Evolutionary conservation across 2,329 filamentous ascomycete species (phyloP).

Genomic region (Phyllosticta citriasiana): DNA sequence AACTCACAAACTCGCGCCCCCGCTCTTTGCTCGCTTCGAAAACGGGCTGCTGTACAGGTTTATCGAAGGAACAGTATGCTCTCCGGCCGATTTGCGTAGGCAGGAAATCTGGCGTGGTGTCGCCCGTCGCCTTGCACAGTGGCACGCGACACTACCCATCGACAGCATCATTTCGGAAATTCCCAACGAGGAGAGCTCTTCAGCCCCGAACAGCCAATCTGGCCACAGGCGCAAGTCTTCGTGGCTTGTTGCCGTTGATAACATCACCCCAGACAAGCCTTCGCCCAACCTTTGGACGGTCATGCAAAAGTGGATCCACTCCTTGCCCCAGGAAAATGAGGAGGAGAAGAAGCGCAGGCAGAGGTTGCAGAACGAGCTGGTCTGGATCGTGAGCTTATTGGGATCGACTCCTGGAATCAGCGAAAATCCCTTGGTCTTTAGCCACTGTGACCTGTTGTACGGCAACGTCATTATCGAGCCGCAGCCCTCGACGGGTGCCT

Average conservation of each 20-base stretch:
- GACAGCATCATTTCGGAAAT: conserved; percentile 35
- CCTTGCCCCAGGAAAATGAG: conserved; percentile 64
- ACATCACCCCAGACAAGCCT: conserved; percentile 53
- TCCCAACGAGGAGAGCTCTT: conserved; percentile 15
- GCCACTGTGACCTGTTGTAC: conserved; percentile 90
- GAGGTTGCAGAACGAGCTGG: conserved; percentile 63
- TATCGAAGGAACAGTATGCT: conserved; percentile 70
- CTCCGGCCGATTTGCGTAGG: conserved; percentile 67
- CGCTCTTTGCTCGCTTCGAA: conserved; percentile 81
- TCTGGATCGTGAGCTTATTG: conserved; percentile 57
- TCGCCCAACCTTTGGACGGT: conserved; percentile 90
- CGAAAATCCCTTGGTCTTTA: conserved; percentile 71
- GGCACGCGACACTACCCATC: conserved; percentile 68
- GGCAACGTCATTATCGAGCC: conserved; percentile 88
- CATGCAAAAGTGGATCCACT: conserved; percentile 90
- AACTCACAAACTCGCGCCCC: conserved; percentile 70
- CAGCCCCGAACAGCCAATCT: conserved; percentile 17
- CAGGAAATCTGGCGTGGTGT: conserved; percentile 72
- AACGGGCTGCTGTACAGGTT: conserved; percentile 95
- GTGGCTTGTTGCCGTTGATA: conserved; percentile 23
- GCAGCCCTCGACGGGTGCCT: conserved; percentile 23
- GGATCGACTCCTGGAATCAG: conserved; percentile 64
- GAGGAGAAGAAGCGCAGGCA: conserved; percentile 58
- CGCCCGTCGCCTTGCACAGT: conserved; percentile 75
- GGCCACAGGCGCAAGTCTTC: conserved; percentile 26